phyloP scores from a whole-genome alignment of 345 rosid genomes.

The Eucalyptus paniculata region DNA sequence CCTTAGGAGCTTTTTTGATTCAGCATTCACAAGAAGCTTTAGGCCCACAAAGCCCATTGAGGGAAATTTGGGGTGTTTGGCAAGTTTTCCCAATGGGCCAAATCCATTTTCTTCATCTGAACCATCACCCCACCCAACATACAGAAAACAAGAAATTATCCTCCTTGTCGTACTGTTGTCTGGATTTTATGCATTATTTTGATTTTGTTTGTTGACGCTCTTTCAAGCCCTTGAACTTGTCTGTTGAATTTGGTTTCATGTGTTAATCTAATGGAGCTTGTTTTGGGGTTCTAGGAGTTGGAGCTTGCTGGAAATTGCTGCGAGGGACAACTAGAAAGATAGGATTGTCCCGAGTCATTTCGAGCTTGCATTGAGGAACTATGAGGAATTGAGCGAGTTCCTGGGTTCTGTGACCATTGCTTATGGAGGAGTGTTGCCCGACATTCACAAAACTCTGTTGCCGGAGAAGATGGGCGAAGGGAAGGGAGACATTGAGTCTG shows the following conservation, averaged over 20 bases:
- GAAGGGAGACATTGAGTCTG: slow-evolving; percentile 30
- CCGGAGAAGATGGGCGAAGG: slow-evolving; percentile 40
- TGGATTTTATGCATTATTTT: neutral
- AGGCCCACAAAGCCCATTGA: no score
- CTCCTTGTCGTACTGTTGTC: neutral
- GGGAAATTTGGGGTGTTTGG: no score
- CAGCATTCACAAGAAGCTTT: no score
- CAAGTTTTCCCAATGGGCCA: no score
- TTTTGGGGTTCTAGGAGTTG: slow-evolving; percentile 16
- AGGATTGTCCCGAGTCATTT: slow-evolving; percentile 55
- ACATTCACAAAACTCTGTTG: slow-evolving; percentile 52
- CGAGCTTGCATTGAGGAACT: slow-evolving; percentile 61
- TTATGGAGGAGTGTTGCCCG: slow-evolving; percentile 58
- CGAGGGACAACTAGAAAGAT: slow-evolving; percentile 56
- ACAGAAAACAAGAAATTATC: neutral
- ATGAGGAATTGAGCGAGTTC: slow-evolving; percentile 63
- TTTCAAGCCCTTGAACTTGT: neutral
- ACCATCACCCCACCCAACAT: no score
- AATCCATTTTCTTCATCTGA: no score
- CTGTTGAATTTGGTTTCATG: neutral
- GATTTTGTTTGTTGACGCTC: neutral
- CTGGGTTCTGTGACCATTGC: slow-evolving; percentile 48
- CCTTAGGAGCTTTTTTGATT: no score
- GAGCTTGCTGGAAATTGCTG: slow-evolving; percentile 69
- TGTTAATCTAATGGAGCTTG: neutral